Evolutionary conservation across 2,329 filamentous ascomycete species (phyloP).

Genomic region (Tolypocladium nubicola): DNA sequence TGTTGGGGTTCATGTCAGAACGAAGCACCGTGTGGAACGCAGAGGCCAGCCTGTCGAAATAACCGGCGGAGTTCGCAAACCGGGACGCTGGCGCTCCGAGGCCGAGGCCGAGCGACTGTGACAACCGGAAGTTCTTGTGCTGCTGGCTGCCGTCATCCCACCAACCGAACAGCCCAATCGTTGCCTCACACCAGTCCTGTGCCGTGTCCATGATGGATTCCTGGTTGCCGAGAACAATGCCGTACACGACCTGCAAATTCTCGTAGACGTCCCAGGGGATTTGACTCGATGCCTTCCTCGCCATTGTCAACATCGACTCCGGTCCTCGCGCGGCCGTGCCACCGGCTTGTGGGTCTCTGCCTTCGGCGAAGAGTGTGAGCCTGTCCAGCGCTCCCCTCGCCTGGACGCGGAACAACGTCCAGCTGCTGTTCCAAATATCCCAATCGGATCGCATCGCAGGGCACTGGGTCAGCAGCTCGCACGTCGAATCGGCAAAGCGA

Average conservation of each 20-base stretch:
- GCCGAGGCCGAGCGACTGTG: slow-evolving; percentile 26
- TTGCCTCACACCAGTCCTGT: slow-evolving; percentile 88
- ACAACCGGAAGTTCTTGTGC: slow-evolving; percentile 27
- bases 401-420: slow-evolving; percentile 73
- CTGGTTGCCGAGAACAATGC: slow-evolving; percentile 65
- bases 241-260: slow-evolving; percentile 69
- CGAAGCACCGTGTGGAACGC: slow-evolving; percentile 59
- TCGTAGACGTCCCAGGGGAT: slow-evolving; percentile 89
- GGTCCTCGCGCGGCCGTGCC: slow-evolving; percentile 27
- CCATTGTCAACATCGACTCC: slow-evolving; percentile 50
- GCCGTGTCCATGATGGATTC: slow-evolving; percentile 66
- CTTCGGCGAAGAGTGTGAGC: slow-evolving; percentile 71
- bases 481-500: slow-evolving; percentile 56
- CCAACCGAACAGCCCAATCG: slow-evolving; percentile 75
- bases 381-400: slow-evolving; percentile 59
- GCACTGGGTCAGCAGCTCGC: slow-evolving; percentile 60
- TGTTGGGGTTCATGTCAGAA: slow-evolving; percentile 68
- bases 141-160: slow-evolving; percentile 68
- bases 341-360: slow-evolving; percentile 40
- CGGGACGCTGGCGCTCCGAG: slow-evolving; percentile 25
- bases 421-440: slow-evolving; percentile 73
- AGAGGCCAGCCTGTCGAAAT: slow-evolving; percentile 61
- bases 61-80: slow-evolving; percentile 50
- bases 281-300: slow-evolving; percentile 71
- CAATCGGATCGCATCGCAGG: slow-evolving; percentile 64